Evolutionary conservation across 2,329 filamentous ascomycete genomes (phyloP), one percentile per base, ranked within the genome.

Genomic region (Aspergillus niger): DNA sequence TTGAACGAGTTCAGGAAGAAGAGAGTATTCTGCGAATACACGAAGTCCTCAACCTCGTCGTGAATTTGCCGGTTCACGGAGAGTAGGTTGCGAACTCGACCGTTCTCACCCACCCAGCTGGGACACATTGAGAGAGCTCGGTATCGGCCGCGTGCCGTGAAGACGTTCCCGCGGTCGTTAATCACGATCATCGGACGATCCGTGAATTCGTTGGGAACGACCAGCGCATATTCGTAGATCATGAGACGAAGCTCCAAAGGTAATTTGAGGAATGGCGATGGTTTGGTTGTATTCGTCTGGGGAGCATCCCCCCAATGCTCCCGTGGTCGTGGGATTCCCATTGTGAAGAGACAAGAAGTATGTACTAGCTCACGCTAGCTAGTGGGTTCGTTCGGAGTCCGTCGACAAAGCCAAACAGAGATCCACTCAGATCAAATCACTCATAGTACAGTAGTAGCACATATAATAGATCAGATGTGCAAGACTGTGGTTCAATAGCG

Each of bases 1-100:
- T 74, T 67, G 61, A 76, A 73, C 2, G 71, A 68, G 55, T 76
- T 74, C 20, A 67, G 69, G 64, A 76, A 75, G 64, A 76, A 76
- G 1, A 76, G 68, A 5, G 73, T 76, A 58, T 74, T 64, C 6
- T 65, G 66, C 26, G 72, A 74, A 59, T 75, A 76, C 6, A 76
- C 69, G 43, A 69, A 69, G 55, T 72, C 68, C 60, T 76, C 73
- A 17, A 70, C 69, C 57, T 76, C 74, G 59, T 70, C 65, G 64
- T 76, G 74, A 59, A 76, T 71, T 54, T 74, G 72, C 2, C 66
- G 73, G 57, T 74, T 75, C 30, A 74, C 70, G 10, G 65, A 55
- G 8, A 76, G 63, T 2, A 76, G 66, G 15, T 63, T 68, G 55
- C 70, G 70, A 1, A 72, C 67, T 30, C 70, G 71, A 55, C 72